phyloP scores from a whole-genome alignment of 148 eudicot genomes.

The Rhododendron kiyosumense region DNA sequence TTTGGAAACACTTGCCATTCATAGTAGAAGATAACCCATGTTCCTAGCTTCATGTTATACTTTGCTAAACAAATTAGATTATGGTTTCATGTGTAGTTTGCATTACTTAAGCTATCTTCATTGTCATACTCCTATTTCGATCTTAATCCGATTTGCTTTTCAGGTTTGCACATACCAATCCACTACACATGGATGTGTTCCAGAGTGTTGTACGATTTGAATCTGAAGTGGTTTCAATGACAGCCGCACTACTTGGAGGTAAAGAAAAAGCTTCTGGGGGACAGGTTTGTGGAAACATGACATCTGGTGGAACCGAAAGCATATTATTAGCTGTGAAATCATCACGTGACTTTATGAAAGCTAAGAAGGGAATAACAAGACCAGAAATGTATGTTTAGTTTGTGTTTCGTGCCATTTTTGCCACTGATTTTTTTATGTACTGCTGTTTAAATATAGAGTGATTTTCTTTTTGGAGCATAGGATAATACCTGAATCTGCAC shows the following conservation, averaged over 20 bases:
- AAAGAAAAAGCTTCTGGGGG: slow-evolving; percentile 83
- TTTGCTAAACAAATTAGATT: neutral
- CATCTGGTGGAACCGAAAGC: slow-evolving; percentile 99
- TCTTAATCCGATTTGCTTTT: neutral
- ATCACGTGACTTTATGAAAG: slow-evolving; percentile 94
- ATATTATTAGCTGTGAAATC: slow-evolving; percentile 85
- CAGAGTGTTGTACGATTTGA: slow-evolving; percentile 77
- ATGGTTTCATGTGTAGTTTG: neutral
- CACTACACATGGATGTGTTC: slow-evolving; percentile 93
- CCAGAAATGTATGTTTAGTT: slow-evolving; percentile 71
- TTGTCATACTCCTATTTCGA: neutral
- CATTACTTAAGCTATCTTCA: neutral
- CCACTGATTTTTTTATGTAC: neutral
- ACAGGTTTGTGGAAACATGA: slow-evolving; percentile 97
- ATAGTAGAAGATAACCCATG: neutral
- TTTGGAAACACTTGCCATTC: neutral
- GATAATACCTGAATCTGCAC: slow-evolving; percentile 95
- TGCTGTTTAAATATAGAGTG: neutral
- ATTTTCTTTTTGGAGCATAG: slow-evolving; percentile 34
- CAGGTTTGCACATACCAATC: slow-evolving; percentile 99
- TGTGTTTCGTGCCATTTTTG: neutral
- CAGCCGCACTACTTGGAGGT: slow-evolving; percentile 83
- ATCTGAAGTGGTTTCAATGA: slow-evolving; percentile 97
- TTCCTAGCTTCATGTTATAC: neutral
- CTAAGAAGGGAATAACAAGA: slow-evolving; percentile 60